These are phyloP conservation scores for Areca catechu DNA, from an alignment of 176 grass and related monocot genomes.

Conservation along the genomic window DNA sequence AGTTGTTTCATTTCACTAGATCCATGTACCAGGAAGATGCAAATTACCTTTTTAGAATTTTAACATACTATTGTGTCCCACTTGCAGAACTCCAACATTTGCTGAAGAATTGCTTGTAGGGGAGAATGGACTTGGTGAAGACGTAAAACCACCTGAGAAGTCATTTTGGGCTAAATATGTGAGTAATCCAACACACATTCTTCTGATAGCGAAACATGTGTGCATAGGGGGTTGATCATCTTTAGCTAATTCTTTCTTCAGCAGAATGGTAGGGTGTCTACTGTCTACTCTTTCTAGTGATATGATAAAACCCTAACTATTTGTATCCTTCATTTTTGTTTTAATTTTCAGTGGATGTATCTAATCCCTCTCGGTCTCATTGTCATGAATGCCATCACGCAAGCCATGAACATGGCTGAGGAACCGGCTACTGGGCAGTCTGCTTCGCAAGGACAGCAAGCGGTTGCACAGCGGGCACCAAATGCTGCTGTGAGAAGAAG, in stretches of 20 bases:
- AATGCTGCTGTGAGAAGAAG: conserved; percentile 67
- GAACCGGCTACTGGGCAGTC: conserved; percentile 55
- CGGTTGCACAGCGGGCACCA: conserved; percentile 49
- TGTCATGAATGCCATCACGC: conserved; percentile 85
- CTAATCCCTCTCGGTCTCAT: conserved; percentile 87
- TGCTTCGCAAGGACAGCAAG: conserved; percentile 15
- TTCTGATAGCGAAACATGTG: too few species aligned
- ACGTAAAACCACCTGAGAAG: conserved; percentile 74
- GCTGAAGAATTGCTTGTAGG: conserved; percentile 56
- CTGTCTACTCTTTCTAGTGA: too few species aligned
- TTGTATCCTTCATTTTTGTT: neutral
- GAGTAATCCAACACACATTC: conserved; percentile 19
- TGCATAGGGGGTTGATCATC: too few species aligned
- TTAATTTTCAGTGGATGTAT: conserved; percentile 94
- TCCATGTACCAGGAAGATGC: too few species aligned
- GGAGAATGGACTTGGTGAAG: conserved; percentile 64
- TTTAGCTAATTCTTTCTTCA: too few species aligned
- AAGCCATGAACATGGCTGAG: conserved; percentile 72
- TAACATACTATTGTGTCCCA: neutral
- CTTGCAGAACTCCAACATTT: conserved; percentile 88
- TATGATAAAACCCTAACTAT: too few species aligned
- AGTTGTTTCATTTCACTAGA: too few species aligned
- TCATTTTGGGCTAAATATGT: conserved; percentile 99
- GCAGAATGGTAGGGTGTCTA: too few species aligned
- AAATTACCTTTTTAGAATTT: too few species aligned